A percentile compares a stretch with the other conserved stretches of the same genome.
These are phyloP conservation scores for Kregervanrija delftensis DNA, from an alignment of 805 yeast species.

Conservation along the genomic window DNA sequence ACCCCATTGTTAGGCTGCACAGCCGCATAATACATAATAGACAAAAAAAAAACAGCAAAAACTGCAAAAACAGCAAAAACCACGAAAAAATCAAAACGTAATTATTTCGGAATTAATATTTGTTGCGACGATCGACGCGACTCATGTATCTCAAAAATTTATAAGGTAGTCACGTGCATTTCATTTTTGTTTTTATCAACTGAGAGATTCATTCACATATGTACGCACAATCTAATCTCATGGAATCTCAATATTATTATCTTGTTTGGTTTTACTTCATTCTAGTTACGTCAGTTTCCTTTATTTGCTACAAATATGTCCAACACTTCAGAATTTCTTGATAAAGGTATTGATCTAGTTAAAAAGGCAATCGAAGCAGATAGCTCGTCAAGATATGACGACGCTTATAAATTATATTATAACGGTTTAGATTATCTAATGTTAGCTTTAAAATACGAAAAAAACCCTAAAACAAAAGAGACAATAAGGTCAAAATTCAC, in stretches of 20 bases:
- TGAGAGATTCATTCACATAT: not conserved
- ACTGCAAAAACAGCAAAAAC: too few relatives aligned
- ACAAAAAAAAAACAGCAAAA: too few relatives aligned
- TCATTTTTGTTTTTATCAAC: not conserved
- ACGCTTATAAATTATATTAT: conserved; percentile 88
- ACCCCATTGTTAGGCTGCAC: too few relatives aligned
- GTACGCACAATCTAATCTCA: not conserved
- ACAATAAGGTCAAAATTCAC: conserved; percentile 82
- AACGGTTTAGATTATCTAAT: conserved; percentile 90
- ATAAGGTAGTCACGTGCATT: too few relatives aligned
- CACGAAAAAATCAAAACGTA: too few relatives aligned
- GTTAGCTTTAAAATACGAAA: conserved; percentile 93
- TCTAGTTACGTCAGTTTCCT: not conserved
- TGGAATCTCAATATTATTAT: not conserved
- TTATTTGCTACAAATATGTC: conserved; percentile 16
- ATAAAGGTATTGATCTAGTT: conserved; percentile 91
- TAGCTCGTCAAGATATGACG: conserved; percentile 81
- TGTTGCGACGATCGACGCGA: too few relatives aligned
- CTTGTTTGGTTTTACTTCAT: too few relatives aligned
- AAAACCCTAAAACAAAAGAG: conserved; percentile 83
- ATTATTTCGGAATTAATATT: too few relatives aligned
- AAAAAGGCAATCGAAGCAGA: conserved; percentile 95
- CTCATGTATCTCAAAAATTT: too few relatives aligned
- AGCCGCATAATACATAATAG: too few relatives aligned
- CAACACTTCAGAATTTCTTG: conserved; percentile 58